phyloP scores from a whole-genome alignment of 1,139 yeast species.

The Pichia sp. region DNA sequence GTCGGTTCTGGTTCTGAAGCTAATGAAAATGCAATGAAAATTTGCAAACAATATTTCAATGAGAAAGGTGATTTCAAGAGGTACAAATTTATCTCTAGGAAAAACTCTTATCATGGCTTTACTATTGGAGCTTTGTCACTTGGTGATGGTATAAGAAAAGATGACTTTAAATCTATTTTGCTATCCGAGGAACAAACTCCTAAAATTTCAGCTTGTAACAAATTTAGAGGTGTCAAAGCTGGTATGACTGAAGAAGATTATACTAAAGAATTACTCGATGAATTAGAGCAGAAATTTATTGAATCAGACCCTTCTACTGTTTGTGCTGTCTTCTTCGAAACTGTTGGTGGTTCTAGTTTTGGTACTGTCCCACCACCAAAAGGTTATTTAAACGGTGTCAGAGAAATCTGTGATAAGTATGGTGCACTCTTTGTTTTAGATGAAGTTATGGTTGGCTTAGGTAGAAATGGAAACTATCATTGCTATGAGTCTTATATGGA shows the following conservation, averaged over 20 bases:
- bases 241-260: constrained; percentile 45
- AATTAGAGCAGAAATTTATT: constrained; percentile 43
- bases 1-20: constrained; percentile 51
- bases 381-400: constrained; percentile 38
- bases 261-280: constrained; percentile 38
- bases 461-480: constrained; percentile 36
- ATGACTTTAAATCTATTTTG: constrained; percentile 36
- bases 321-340: constrained; percentile 48
- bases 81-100: constrained; percentile 45
- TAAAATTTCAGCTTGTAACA: constrained; percentile 42
- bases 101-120: constrained; percentile 52
- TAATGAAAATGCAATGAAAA: constrained; percentile 47
- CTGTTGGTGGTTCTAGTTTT: constrained; percentile 52
- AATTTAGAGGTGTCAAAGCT: constrained; percentile 40
- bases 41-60: constrained; percentile 47
- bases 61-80: constrained; percentile 45
- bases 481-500: constrained; percentile 40
- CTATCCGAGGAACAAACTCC: constrained; percentile 36
- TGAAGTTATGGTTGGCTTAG: constrained; percentile 48
- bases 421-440: constrained; percentile 40
- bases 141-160: constrained; percentile 37
- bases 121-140: constrained; percentile 49
- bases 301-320: constrained; percentile 48
- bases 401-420: constrained; percentile 38
- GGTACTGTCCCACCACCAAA: constrained; percentile 53